Evolutionary conservation across 768 basidiomycete species (phyloP), one percentile per base, ranked within the genome.

Genomic region (Bullera alba): DNA sequence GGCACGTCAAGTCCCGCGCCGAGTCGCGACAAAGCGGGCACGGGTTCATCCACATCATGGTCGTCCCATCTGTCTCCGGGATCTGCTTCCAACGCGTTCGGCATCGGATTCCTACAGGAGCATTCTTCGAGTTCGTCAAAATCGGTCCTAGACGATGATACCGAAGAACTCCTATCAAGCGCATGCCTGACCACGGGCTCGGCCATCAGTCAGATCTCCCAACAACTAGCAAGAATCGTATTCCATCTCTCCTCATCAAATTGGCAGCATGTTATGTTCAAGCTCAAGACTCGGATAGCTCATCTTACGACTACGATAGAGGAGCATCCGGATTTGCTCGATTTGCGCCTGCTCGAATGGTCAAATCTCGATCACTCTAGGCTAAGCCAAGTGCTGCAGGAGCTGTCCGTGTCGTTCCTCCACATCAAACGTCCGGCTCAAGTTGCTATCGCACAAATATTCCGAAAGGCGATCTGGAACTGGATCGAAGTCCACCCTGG

Each of bases 221-320:
- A 54, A 19, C 53, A 47, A 36, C 56, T 59, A 1, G 51, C 86
- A 10, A 80, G 83, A 42, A 82, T 92, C 54, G 79, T 93, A 23
- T 90, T 85, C 65, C 84, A 85, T 65, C 78, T 96, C 16, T 90
- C 90, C 2, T 84, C 86, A 0, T 84, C 85, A 12, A 92, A 93
- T 69, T 95, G 90, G 88, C 69, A 73, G 45, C 79, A 86, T 6
- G 84, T 43, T 14, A 14, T 93, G 15, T 81, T 85, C 59, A 71
- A 77, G 19, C 78, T 92, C 48, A 79, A 82, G 38, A 72, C 75
- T 38, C 85, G 84, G 72, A 84, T 91, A 27, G 79, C 81, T 37
- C 75, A 76, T 51, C 77, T 91, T 23, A 61, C 61, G 17, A 57
- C 61, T 64, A 43, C 73, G 1, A 74, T 73, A 6, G 82, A 82